phyloP scores from a whole-genome alignment of 768 basidiomycete species.

The Bullera alba region DNA sequence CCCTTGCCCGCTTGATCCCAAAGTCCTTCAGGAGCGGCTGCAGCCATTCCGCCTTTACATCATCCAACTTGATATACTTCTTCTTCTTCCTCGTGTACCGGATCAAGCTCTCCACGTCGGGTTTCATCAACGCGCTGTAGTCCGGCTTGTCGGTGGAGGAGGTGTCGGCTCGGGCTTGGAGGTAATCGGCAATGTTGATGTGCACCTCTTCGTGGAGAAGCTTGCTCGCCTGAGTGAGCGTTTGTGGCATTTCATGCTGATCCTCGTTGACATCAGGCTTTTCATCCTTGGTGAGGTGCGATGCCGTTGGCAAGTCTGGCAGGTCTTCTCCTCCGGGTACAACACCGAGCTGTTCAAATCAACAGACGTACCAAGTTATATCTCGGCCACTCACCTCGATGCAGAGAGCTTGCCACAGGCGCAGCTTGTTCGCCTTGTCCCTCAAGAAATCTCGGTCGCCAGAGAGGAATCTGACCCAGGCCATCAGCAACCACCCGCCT shows the following conservation, averaged over 20 bases:
- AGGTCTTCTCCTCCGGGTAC: constrained; percentile 8
- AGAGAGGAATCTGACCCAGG: constrained; percentile 16
- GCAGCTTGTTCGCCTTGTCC: constrained; percentile 31
- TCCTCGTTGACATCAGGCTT: too few relatives aligned
- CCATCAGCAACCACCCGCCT: not conserved
- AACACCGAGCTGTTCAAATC: constrained; percentile 20
- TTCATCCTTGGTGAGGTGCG: not conserved
- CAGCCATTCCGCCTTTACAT: constrained; percentile 31
- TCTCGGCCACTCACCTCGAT: constrained; percentile 22
- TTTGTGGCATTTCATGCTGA: constrained; percentile 18
- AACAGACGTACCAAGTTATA: not conserved
- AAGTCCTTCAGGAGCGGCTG: constrained; percentile 35
- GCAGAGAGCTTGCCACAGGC: constrained; percentile 39
- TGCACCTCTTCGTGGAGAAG: constrained; percentile 25
- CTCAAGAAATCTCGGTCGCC: not conserved
- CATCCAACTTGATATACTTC: constrained; percentile 13
- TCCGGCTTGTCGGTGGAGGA: not conserved
- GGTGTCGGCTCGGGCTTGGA: constrained; percentile 16
- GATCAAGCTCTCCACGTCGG: constrained; percentile 10
- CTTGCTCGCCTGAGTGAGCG: constrained; percentile 16
- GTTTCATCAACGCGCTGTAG: constrained; percentile 16
- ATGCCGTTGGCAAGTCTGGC: not conserved
- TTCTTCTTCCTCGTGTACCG: constrained; percentile 17
- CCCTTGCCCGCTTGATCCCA: constrained; percentile 13
- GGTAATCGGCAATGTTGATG: constrained; percentile 36